Evolutionary conservation across 148 eudicot species (phyloP), one percentile per base, ranked within the genome.

Genomic region (Rhododendron simsii): DNA sequence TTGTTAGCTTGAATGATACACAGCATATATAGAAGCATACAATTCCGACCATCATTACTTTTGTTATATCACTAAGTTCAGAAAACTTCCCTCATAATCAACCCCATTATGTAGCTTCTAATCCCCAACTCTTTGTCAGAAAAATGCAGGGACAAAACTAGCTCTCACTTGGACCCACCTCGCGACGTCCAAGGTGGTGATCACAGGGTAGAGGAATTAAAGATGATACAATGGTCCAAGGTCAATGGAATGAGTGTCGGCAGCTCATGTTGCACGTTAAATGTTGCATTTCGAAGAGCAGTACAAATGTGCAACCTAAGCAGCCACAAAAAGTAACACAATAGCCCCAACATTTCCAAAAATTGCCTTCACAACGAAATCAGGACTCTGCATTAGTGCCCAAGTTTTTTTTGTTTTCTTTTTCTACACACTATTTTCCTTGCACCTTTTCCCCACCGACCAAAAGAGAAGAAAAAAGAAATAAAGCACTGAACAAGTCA

Each of bases 331-430:
- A 26, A 37, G 33, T 1, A 59, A 61, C 48, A 39, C 10, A 61
- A 63, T 33, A 83, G 55, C 45, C 6, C 76, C 23, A 13, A 21
- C 23, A 82, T 45, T 78, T 78, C 35, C 51, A 37, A 48, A 65
- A 63, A 85, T 20, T 63, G 35, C 69, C 47, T 48, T 81, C 47
- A 18, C 63, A 73, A 41, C 63, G 71, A 86, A 63, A 81, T 80
- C 57, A 44, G 67, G 80, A 57, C 77, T 50, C 75, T 57, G 57
- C 28, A 41, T 69, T 35, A 35, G 20, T 8, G 10, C 85, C 80
- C 41, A 83, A 74, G 57, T 63, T 2, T 55, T 55, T 15, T 55
- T 5, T 14, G 4, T 14, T 14, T 16, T 16, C 1, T 5, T 73
- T 67, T 59, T 71, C 44, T 71, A 73, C 63, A 69, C 41, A 21